Conservation (phyloP, 768 basidiomycete genomes). For the Tricholoma matsutake region DNA sequence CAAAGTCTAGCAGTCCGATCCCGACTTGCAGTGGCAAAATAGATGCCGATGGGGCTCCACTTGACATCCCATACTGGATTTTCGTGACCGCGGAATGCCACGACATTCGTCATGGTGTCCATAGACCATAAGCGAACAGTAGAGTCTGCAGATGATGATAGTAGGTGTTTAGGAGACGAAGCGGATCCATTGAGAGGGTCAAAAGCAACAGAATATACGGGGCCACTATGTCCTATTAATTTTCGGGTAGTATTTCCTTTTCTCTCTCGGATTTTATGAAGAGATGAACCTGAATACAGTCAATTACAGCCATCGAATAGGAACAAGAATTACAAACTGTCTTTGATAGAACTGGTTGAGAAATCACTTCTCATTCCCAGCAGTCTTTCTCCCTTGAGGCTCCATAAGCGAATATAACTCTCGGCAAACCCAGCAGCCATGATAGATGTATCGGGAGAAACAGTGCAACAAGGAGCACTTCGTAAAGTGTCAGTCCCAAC, state of each 20-base stretch:
- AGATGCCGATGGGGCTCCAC: slow-evolving; percentile 98
- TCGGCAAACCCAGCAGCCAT: slow-evolving; percentile 96
- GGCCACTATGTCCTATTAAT: slow-evolving; percentile 94
- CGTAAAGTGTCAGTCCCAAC: slow-evolving; percentile 4
- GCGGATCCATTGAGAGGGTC: slow-evolving; percentile 90
- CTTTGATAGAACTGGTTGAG: slow-evolving; percentile 58
- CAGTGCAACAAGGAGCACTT: slow-evolving; percentile 82
- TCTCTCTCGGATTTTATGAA: slow-evolving; percentile 71
- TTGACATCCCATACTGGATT: slow-evolving; percentile 99
- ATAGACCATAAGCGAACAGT: slow-evolving; percentile 92
- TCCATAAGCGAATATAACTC: slow-evolving; percentile 95
- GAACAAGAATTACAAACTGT: slow-evolving; percentile 47
- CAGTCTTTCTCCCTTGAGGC: slow-evolving; percentile 86
- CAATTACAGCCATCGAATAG: not conserved
- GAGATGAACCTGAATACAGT: slow-evolving; percentile 45
- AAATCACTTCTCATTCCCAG: slow-evolving; percentile 77
- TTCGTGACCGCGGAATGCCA: slow-evolving; percentile 92
- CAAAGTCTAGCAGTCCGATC: slow-evolving; percentile 94
- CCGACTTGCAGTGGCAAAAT: slow-evolving; percentile 94
- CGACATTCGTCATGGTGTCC: slow-evolving; percentile 91
- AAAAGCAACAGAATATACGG: slow-evolving; percentile 92
- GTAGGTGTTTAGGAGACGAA: slow-evolving; percentile 77
- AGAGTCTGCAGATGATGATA: slow-evolving; percentile 91
- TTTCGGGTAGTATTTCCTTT: slow-evolving; percentile 87
- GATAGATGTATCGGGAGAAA: slow-evolving; percentile 87